phyloP scores from a whole-genome alignment of 352 stramenopile genomes.

The Globisporangium splendens region DNA sequence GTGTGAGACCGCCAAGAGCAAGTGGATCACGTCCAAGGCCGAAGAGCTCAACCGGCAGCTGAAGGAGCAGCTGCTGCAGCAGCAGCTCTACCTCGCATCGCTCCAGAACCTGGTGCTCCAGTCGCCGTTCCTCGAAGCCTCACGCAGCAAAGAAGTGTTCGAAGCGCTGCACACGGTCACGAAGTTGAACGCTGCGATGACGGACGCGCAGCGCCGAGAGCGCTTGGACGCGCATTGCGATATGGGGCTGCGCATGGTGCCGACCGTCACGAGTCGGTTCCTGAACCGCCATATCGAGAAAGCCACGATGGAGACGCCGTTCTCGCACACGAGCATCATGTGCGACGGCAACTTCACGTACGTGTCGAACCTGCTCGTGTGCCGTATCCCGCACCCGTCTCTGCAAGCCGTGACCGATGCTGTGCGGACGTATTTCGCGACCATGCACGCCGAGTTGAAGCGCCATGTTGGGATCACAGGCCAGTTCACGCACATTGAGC shows the following conservation, averaged over 20 bases:
- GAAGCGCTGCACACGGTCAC: conserved; percentile 42
- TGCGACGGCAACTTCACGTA: conserved; percentile 41
- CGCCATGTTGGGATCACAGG: conserved; percentile 24
- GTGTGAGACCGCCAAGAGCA: conserved; percentile 46
- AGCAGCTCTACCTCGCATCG: conserved; percentile 61
- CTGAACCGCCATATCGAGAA: conserved; percentile 24
- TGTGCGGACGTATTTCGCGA: conserved; percentile 33
- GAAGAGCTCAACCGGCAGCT: conserved; percentile 49
- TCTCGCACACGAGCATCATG: conserved; percentile 61
- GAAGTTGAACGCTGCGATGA: conserved; percentile 16
- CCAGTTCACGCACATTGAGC: conserved; percentile 25
- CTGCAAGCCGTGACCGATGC: conserved; percentile 29
- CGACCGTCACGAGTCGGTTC: conserved; percentile 38
- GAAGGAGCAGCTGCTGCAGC: conserved; percentile 54
- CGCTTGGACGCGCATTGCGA: conserved; percentile 37
- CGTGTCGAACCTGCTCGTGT: conserved; percentile 49
- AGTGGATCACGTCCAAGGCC: conserved; percentile 45
- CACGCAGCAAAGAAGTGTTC: conserved; percentile 52
- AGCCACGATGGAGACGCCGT: conserved; percentile 30
- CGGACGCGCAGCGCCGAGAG: conserved; percentile 20
- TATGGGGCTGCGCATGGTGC: conserved; percentile 24
- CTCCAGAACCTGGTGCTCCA: conserved; percentile 50
- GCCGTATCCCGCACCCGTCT: conserved; percentile 37
- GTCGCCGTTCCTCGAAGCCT: conserved; percentile 39
- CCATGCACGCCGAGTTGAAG: conserved; percentile 29